Evolutionary conservation across 495 filamentous ascomycete species (phyloP).

Genomic region (Hyaloscypha variabilis): DNA sequence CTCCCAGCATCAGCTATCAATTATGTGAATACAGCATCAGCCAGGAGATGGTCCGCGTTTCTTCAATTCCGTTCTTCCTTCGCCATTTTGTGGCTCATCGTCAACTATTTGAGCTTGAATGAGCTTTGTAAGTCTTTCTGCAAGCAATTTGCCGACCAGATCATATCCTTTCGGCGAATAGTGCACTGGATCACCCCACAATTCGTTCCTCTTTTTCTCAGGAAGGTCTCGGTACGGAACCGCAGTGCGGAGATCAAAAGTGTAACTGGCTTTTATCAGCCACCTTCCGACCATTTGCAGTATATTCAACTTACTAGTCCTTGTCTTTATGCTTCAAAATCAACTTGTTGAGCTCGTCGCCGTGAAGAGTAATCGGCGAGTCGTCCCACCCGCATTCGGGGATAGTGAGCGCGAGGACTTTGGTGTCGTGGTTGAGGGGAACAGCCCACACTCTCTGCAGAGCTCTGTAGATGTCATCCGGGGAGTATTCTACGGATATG

Average conservation of each 20-base stretch:
- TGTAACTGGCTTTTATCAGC: constrained; percentile 33
- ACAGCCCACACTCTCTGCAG: constrained; percentile 26
- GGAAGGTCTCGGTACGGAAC: constrained; percentile 54
- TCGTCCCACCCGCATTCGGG: constrained; percentile 41
- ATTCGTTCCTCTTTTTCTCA: constrained; percentile 41
- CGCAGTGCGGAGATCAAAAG: constrained; percentile 54
- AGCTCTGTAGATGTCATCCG: constrained; percentile 12
- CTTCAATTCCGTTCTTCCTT: constrained; percentile 10
- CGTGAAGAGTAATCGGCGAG: constrained; percentile 35
- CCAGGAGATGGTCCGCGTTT: background rate
- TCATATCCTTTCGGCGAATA: constrained; percentile 63
- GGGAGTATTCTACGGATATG: background rate
- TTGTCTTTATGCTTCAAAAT: constrained; percentile 49
- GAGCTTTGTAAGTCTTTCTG: constrained; percentile 18
- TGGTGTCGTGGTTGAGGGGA: constrained; percentile 40
- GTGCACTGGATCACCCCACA: constrained; percentile 69
- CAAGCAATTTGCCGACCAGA: constrained; percentile 57
- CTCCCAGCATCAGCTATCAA: background rate
- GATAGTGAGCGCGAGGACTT: constrained; percentile 63
- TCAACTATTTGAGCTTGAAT: constrained; percentile 1
- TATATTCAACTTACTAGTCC: constrained; percentile 38
- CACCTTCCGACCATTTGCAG: background rate
- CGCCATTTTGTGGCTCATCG: background rate
- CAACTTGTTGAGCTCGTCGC: constrained; percentile 51
- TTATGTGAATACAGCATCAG: too few species aligned